Base-by-base conservation (phyloP, 345 rosid genomes). In the Boechera stricta region DNA sequence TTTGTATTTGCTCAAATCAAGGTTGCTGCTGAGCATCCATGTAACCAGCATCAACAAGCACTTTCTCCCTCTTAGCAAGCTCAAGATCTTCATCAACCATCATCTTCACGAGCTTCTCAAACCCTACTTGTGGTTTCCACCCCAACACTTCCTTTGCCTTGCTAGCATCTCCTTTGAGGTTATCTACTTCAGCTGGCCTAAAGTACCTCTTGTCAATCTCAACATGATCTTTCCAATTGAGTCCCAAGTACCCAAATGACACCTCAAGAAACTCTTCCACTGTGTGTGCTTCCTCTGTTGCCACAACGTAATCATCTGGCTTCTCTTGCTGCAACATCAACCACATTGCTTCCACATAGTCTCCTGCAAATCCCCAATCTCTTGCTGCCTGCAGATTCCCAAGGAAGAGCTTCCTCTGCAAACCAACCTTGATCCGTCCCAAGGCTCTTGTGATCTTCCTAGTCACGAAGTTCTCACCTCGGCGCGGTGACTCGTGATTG, bases 261-360 rank as follows among this genome's bases (percentile, higher is more conserved):
- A 85, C 95, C 47, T 89, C 87, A 69, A 94, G 77, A 79, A 94
- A 94, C 82, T 94, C 97, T 83, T 94, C 89, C 67, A 92, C 98
- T 2, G 95, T 85, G 47, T 92, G 98, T 11, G 96, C 85, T 38
- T 92, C 95, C 90, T 92, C 98, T 6, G 98, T 94, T 2, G 98
- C 98, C 11, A 92, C 98, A 57, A 94, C 98, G 64, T 92, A 94
- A 73, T 94, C 98, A 12, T 90, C 97, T 0, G 98, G 88, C 82
- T 89, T 87, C 80, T 90, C 98, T 54, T 92, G 97, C 83, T 94
- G 98, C 74, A 94, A 65, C 98, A 94, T 94, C 91, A 94, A 33
- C 98, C 98, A 94, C 98, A 94, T 92, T n/a, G 98, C 98, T 82
- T 94, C 97, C 36, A 92, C 98, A 31, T 94, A 94, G 58, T 94